Conservation (phyloP, 345 rosid species). For the Salix caprea region DNA sequence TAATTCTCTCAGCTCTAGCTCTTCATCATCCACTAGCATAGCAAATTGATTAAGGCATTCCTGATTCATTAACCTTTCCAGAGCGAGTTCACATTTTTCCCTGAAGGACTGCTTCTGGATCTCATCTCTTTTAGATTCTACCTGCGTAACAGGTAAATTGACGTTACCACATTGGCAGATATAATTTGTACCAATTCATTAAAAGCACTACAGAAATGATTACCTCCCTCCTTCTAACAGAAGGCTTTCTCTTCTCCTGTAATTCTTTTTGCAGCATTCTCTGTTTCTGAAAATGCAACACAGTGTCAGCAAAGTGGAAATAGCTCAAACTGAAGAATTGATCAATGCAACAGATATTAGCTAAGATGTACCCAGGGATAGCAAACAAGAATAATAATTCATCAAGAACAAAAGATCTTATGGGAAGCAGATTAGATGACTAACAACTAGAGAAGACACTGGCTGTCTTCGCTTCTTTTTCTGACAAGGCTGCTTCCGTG, state of each 20-base stretch:
- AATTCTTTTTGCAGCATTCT: slow-evolving; percentile 47
- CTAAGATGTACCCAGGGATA: neutral
- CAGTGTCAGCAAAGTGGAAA: slow-evolving; percentile 16
- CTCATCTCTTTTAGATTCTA: slow-evolving; percentile 30
- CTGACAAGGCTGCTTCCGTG: slow-evolving; percentile 33
- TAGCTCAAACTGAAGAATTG: neutral
- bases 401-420: slow-evolving; percentile 5
- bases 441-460: slow-evolving; percentile 46
- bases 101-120: slow-evolving; percentile 27
- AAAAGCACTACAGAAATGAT: neutral
- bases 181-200: slow-evolving; percentile 12
- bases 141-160: slow-evolving; percentile 43
- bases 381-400: neutral
- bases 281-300: slow-evolving; percentile 45
- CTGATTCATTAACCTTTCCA: slow-evolving; percentile 37
- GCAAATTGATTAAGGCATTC: slow-evolving; percentile 39
- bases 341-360: neutral
- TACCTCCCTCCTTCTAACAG: slow-evolving; percentile 57
- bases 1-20: slow-evolving; percentile 73
- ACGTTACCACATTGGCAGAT: slow-evolving; percentile 8
- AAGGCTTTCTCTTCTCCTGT: slow-evolving; percentile 48
- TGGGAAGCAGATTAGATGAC: slow-evolving; percentile 20
- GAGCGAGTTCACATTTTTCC: slow-evolving; percentile 69
- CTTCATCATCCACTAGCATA: slow-evolving; percentile 82
- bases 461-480: slow-evolving; percentile 42